phyloP scores from a whole-genome alignment of 2,329 filamentous ascomycete genomes.

The Ascomycota sp. region DNA sequence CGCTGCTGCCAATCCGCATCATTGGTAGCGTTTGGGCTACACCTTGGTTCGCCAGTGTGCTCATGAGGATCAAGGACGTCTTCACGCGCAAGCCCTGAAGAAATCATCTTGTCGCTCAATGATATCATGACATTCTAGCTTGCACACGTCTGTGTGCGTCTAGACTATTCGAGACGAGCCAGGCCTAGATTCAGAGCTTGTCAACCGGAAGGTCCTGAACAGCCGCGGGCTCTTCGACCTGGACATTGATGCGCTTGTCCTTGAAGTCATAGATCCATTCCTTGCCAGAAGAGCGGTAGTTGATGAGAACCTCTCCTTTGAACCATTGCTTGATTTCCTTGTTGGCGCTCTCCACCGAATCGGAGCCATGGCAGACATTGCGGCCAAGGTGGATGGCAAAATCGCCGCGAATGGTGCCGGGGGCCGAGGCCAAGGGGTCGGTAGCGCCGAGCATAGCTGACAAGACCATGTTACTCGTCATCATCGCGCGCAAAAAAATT shows the following conservation, averaged over 20 bases:
- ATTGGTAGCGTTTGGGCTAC: constrained; percentile 66
- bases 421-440: constrained; percentile 85
- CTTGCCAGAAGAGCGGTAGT: constrained; percentile 61
- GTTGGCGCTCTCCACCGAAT: constrained; percentile 95
- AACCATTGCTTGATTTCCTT: constrained; percentile 99
- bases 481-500: too few relatives aligned
- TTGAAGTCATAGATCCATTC: constrained; percentile 88
- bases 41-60: constrained; percentile 64
- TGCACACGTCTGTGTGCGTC: neutral
- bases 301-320: constrained; percentile 65
- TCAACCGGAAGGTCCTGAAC: constrained; percentile 1
- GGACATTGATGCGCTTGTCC: constrained; percentile 12
- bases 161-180: neutral
- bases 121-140: too few relatives aligned
- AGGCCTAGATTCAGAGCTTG: neutral
- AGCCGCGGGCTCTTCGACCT: neutral
- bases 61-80: constrained; percentile 20
- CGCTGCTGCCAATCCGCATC: constrained; percentile 55
- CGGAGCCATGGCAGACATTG: constrained; percentile 99
- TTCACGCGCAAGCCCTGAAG: constrained; percentile 10
- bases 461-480: constrained; percentile 1
- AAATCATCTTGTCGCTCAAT: too few relatives aligned
- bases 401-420: constrained; percentile 95
- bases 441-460: constrained; percentile 84
- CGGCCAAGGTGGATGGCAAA: constrained; percentile 63